phyloP scores from a whole-genome alignment of 495 filamentous ascomycete species.

The Aspergillus ostianus region DNA sequence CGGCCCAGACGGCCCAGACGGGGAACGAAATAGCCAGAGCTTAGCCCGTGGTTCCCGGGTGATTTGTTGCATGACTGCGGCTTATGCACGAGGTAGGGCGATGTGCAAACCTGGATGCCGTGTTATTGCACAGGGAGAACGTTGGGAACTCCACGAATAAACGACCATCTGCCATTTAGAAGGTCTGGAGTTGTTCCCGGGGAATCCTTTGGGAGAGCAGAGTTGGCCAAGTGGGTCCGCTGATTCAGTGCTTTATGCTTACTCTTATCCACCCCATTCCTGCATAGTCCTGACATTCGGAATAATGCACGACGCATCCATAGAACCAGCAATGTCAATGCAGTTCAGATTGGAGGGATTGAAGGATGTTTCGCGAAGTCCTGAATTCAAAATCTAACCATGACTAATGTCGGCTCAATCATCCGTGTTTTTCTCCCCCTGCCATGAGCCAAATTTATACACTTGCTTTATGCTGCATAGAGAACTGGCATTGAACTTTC shows the following conservation, averaged over 20 bases:
- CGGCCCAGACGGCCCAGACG: neutral
- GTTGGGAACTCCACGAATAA: neutral
- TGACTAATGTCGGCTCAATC: neutral
- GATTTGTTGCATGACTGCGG: neutral
- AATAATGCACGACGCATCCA: neutral
- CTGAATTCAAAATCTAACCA: no score
- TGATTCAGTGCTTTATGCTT: neutral
- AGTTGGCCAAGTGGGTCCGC: neutral
- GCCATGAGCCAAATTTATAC: neutral
- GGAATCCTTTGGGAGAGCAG: neutral
- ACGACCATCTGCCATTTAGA: neutral
- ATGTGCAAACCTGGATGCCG: neutral
- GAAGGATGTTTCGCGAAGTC: no score
- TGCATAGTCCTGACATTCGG: neutral
- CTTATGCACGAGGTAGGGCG: neutral
- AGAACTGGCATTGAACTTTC: no score
- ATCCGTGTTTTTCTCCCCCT: neutral
- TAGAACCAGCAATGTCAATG: neutral
- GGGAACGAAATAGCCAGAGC: neutral
- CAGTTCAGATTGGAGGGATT: neutral
- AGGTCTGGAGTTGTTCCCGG: neutral
- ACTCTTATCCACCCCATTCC: neutral
- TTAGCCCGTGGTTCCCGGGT: neutral
- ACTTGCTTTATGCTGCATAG: neutral
- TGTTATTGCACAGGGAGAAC: neutral